These are phyloP conservation scores for Piper betle DNA, from an alignment of 164 flowering plant species.

Conservation along the genomic window DNA sequence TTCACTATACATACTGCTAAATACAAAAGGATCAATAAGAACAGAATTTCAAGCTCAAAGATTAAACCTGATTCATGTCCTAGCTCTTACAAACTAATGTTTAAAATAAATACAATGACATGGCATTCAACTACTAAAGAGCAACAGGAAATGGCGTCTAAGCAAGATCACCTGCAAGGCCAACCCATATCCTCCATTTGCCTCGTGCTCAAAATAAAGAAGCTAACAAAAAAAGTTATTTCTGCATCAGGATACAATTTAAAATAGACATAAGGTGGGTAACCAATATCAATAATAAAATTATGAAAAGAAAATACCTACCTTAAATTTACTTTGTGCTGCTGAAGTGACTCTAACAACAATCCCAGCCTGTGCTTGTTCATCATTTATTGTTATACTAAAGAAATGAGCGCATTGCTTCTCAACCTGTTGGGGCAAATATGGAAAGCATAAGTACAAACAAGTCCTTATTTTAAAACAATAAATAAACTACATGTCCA, in stretches of 20 bases:
- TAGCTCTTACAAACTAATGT: no score
- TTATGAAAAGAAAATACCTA: conserved; percentile 7
- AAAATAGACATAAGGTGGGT: neutral
- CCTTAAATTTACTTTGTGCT: conserved; percentile 99
- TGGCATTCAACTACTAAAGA: neutral
- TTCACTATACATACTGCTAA: no score
- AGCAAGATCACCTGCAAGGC: conserved; percentile 71
- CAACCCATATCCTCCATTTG: conserved; percentile 86
- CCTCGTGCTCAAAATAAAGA: conserved; percentile 89
- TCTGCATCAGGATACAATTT: neutral
- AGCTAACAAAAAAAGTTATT: conserved; percentile 33
- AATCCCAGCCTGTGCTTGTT: conserved; percentile 87
- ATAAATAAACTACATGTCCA: conserved; percentile 1
- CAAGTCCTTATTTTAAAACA: neutral
- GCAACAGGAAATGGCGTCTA: neutral
- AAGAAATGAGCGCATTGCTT: conserved; percentile 96
- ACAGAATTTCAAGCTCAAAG: no score
- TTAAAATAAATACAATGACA: no score
- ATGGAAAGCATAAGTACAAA: conserved; percentile 1
- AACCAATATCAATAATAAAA: no score
- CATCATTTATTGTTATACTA: conserved; percentile 85
- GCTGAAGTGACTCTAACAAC: conserved; percentile 88
- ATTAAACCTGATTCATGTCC: no score
- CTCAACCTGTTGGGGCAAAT: conserved; percentile 49
- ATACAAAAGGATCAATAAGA: no score